phyloP scores from a whole-genome alignment of 345 rosid species.

The Dovyalis caffra region DNA sequence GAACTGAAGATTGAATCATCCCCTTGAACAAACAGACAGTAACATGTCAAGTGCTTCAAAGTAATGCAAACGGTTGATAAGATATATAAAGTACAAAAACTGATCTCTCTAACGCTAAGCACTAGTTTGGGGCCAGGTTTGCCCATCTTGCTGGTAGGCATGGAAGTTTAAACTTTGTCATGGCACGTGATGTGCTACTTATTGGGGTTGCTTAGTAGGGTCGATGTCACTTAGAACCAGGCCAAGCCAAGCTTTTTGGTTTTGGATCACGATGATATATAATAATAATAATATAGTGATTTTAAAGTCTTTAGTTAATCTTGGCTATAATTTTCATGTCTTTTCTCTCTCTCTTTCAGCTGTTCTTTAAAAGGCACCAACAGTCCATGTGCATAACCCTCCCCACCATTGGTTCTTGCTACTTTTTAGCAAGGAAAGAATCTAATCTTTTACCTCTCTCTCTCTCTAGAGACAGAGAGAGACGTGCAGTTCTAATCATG shows the following conservation, averaged over 20 bases:
- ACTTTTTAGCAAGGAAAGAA: slow-evolving; percentile 33
- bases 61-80: not conserved
- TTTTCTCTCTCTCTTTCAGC: not conserved
- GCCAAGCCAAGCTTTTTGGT: slow-evolving; percentile 17
- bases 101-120: not conserved
- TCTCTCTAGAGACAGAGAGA: slow-evolving; percentile 14
- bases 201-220: slow-evolving; percentile 21
- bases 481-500: slow-evolving; percentile 49
- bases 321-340: slow-evolving; percentile 12
- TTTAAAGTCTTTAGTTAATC: not conserved
- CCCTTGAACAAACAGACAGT: too few relatives aligned
- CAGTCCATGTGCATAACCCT: slow-evolving; percentile 64
- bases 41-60: not conserved
- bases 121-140: not conserved
- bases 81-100: not conserved
- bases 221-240: slow-evolving; percentile 23
- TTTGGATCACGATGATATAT: too few relatives aligned
- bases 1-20: too few relatives aligned
- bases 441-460: slow-evolving; percentile 29
- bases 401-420: slow-evolving; percentile 33
- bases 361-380: slow-evolving; percentile 21
- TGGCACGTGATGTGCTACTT: slow-evolving; percentile 36
- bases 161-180: slow-evolving; percentile 1
- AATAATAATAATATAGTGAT: slow-evolving; percentile 17
- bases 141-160: not conserved